Percentiles rank a stretch among this genome's conserved stretches.
Conservation (phyloP, 768 basidiomycete species). For the Dictyophora rubrovolvata region DNA sequence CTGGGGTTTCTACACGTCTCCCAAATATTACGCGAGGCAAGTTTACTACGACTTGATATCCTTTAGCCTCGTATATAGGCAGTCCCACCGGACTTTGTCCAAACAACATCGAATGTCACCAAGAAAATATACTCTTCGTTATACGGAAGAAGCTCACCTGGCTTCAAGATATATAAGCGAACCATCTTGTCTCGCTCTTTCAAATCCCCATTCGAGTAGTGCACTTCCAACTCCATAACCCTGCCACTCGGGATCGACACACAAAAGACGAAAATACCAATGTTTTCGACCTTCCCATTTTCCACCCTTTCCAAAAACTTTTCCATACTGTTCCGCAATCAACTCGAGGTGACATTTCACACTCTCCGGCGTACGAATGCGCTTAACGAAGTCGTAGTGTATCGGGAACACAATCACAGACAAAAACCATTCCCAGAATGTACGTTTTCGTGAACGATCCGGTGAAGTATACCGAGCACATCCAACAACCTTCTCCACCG, state of each 20-base stretch:
- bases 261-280: slow-evolving; percentile 7
- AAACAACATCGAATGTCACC: no score
- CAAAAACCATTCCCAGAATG: slow-evolving; percentile 7
- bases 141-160: slow-evolving; percentile 1
- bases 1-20: not conserved
- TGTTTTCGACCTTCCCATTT: not conserved
- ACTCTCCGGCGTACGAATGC: not conserved
- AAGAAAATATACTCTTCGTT: no score
- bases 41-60: not conserved
- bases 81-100: not conserved
- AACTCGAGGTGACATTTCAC: not conserved
- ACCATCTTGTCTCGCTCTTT: not conserved
- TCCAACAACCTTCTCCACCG: slow-evolving; percentile 1
- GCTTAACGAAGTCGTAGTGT: not conserved
- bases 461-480: not conserved
- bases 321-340: not conserved
- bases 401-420: slow-evolving; percentile 2
- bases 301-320: not conserved
- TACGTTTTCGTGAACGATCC: not conserved
- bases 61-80: slow-evolving; percentile 4
- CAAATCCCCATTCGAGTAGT: slow-evolving; percentile 2
- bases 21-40: not conserved
- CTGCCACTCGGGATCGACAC: slow-evolving; percentile 5
- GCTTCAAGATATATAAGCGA: slow-evolving; percentile 1
- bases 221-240: not conserved